Evolutionary conservation across 78 protist genomes (phyloP).

Genomic region (Acrasis kona): DNA sequence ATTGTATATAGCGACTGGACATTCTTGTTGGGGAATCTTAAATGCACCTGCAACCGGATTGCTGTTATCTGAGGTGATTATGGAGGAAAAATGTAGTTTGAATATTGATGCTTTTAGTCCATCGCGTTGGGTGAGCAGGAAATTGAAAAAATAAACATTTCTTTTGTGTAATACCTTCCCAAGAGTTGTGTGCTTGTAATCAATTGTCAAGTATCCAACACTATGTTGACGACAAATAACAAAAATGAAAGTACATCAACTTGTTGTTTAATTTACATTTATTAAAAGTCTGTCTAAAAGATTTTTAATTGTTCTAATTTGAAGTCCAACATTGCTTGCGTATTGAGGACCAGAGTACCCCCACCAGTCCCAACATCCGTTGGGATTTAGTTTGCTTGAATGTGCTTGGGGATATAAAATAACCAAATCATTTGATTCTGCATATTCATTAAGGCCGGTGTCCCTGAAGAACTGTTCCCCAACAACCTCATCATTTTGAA

Average conservation of each 20-base stretch:
- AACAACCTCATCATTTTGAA: not conserved
- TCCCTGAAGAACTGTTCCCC: not conserved
- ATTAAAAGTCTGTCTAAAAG: too few relatives aligned
- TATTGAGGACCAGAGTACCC: slow-evolving; percentile 17
- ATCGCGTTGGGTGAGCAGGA: too few relatives aligned
- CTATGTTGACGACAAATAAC: too few relatives aligned
- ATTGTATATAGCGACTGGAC: slow-evolving; percentile 24
- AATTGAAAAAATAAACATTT: too few relatives aligned
- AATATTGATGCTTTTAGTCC: too few relatives aligned
- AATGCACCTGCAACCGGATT: slow-evolving; percentile 31
- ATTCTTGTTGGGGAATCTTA: slow-evolving; percentile 43
- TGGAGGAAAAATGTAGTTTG: not conserved
- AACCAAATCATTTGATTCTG: slow-evolving; percentile 37
- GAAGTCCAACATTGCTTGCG: too few relatives aligned
- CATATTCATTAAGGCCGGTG: slow-evolving; percentile 30
- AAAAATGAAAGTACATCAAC: too few relatives aligned
- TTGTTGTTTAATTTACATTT: too few relatives aligned
- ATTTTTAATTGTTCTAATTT: too few relatives aligned
- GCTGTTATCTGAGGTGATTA: slow-evolving; percentile 10
- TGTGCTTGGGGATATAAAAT: slow-evolving; percentile 36
- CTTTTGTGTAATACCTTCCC: too few relatives aligned
- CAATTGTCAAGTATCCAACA: too few relatives aligned
- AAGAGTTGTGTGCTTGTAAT: too few relatives aligned
- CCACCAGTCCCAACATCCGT: slow-evolving; percentile 46
- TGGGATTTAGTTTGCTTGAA: slow-evolving; percentile 7